phyloP scores from a whole-genome alignment of 495 filamentous ascomycete species.

The Penicillium pulvis region DNA sequence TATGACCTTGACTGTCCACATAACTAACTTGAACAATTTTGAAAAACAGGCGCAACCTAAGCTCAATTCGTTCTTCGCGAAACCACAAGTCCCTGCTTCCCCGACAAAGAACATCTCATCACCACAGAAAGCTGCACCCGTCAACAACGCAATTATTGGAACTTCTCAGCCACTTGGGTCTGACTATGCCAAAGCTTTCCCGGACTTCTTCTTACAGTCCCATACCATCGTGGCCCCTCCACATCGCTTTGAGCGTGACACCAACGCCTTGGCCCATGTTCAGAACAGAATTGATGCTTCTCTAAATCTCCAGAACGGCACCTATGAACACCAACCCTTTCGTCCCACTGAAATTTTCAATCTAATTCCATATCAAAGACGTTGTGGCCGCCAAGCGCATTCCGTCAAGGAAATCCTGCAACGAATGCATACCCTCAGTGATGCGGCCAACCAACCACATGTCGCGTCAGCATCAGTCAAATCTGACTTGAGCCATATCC shows the following conservation, averaged over 20 bases:
- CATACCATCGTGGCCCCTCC: constrained; percentile 62
- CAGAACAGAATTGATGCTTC: constrained; percentile 52
- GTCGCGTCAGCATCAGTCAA: constrained; percentile 15
- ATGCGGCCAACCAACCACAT: constrained; percentile 21
- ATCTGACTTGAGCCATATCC: constrained; percentile 58
- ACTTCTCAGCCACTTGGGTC: constrained; percentile 36
- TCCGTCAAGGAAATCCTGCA: constrained; percentile 70
- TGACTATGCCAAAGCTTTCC: constrained; percentile 72
- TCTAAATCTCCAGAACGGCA: constrained; percentile 32
- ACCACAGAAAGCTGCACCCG: constrained; percentile 22
- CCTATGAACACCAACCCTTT: constrained; percentile 38
- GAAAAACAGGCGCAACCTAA: constrained; percentile 54
- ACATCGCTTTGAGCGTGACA: constrained; percentile 57
- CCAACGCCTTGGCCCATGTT: constrained; percentile 49
- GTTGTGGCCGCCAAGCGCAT: constrained; percentile 52
- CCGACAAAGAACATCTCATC: constrained; percentile 23
- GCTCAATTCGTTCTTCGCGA: constrained; percentile 64
- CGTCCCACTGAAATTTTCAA: constrained; percentile 61
- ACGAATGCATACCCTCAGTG: constrained; percentile 45
- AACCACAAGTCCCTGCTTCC: constrained; percentile 39
- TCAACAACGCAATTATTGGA: constrained; percentile 10
- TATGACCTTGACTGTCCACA: not conserved
- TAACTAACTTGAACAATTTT: not conserved
- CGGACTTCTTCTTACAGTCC: constrained; percentile 73
- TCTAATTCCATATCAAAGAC: constrained; percentile 53